Percentiles rank a stretch among this genome's conserved stretches.
These are phyloP conservation scores for Suhomyces xylopsoci DNA, from an alignment of 805 yeast species.

Conservation along the genomic window DNA sequence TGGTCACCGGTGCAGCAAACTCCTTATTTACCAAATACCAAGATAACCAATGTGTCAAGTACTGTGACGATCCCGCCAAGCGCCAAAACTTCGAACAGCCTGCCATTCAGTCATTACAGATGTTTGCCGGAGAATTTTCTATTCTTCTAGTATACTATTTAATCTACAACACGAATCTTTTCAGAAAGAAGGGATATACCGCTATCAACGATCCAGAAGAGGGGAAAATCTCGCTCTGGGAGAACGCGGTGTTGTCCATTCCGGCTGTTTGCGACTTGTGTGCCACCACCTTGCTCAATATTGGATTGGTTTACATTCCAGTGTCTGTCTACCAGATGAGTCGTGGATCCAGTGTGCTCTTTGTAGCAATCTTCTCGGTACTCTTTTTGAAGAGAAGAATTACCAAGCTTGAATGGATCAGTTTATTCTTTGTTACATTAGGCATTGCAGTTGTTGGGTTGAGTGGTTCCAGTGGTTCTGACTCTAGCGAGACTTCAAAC, in stretches of 20 bases:
- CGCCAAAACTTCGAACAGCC: conserved; percentile 68
- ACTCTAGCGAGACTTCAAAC: conserved; percentile 3
- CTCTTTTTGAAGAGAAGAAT: conserved; percentile 56
- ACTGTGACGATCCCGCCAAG: conserved; percentile 46
- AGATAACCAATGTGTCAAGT: conserved; percentile 65
- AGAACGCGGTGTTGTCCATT: conserved; percentile 37
- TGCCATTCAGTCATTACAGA: conserved; percentile 72
- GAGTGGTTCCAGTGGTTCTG: conserved; percentile 50
- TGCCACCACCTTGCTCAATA: conserved; percentile 72
- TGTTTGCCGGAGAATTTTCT: conserved; percentile 71
- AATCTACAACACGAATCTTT: conserved; percentile 16
- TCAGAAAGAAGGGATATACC: conserved; percentile 12
- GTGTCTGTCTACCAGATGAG: conserved; percentile 84
- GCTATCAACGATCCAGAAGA: conserved; percentile 11
- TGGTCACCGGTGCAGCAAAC: conserved; percentile 68
- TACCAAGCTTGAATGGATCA: conserved; percentile 63
- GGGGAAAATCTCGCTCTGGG: conserved; percentile 11
- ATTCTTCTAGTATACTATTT: conserved; percentile 44
- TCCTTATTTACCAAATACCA: conserved; percentile 73
- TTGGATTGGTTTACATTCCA: conserved; percentile 72
- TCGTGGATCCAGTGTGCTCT: conserved; percentile 72
- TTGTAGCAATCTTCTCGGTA: conserved; percentile 71
- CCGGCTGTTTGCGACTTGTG: conserved; percentile 71
- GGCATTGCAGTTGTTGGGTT: conserved; percentile 75
- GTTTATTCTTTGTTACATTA: conserved; percentile 57